Evolutionary conservation across 495 filamentous ascomycete genomes (phyloP).

Genomic region (Penicillium waksmanii): DNA sequence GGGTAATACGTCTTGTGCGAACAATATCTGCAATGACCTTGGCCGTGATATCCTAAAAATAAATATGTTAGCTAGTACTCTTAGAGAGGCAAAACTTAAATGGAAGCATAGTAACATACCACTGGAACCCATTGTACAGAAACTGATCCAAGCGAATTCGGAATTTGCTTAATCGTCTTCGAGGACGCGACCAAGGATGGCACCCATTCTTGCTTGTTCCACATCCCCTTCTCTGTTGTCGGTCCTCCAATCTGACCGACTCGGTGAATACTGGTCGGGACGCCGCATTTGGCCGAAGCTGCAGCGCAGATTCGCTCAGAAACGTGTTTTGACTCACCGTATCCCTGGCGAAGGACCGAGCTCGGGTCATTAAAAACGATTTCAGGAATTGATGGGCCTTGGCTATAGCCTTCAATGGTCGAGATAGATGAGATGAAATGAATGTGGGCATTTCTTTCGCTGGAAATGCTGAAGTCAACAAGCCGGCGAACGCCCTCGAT

Average conservation of each 20-base stretch:
- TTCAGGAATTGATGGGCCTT: constrained; percentile 48
- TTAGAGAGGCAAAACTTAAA: not conserved
- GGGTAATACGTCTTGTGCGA: constrained; percentile 9
- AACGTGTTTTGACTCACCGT: constrained; percentile 38
- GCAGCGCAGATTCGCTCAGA: constrained; percentile 52
- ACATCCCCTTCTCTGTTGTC: constrained; percentile 21
- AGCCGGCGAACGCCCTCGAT: constrained; percentile 48
- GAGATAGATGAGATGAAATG: constrained; percentile 57
- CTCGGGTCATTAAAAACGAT: constrained; percentile 44
- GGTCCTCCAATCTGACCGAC: constrained; percentile 60
- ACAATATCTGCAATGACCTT: constrained; percentile 23
- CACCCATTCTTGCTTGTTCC: constrained; percentile 37
- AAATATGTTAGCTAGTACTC: not conserved
- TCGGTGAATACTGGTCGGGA: constrained; percentile 50
- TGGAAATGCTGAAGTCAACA: constrained; percentile 55
- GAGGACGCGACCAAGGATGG: constrained; percentile 28
- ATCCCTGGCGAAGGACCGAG: constrained; percentile 44
- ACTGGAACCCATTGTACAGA: constrained; percentile 26
- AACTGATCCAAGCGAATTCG: constrained; percentile 16
- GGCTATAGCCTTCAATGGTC: constrained; percentile 33
- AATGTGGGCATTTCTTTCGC: constrained; percentile 41
- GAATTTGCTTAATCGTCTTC: constrained; percentile 21
- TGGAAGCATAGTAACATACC: constrained; percentile 11
- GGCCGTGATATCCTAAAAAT: constrained; percentile 17
- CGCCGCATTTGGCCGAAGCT: constrained; percentile 37